These are phyloP conservation scores for Nadsonia commutata DNA, from an alignment of 1,139 yeast genomes.

Conservation along the genomic window DNA sequence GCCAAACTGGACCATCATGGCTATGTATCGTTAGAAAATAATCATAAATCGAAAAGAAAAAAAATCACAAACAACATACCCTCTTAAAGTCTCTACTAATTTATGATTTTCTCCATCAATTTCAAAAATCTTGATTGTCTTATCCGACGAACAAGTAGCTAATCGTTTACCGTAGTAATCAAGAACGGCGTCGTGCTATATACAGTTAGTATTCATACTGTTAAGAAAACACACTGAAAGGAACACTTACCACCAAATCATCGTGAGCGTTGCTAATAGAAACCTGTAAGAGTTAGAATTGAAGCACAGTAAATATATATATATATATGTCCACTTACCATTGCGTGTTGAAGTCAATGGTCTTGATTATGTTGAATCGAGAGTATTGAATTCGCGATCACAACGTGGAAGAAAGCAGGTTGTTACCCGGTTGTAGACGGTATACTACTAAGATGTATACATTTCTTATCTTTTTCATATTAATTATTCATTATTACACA, in stretches of 20 bases:
- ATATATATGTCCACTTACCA: no score
- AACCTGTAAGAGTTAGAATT: conserved; percentile 16
- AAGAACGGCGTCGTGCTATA: conserved; percentile 77
- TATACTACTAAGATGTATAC: no score
- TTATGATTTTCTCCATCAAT: conserved; percentile 64
- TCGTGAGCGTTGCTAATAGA: conserved; percentile 28
- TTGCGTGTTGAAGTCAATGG: no score
- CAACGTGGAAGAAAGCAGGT: no score
- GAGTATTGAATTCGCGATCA: no score
- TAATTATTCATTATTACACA: no score
- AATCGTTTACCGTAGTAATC: conserved; percentile 92
- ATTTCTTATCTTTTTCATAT: no score
- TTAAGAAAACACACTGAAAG: neutral
- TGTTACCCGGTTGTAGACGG: no score
- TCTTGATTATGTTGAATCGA: no score
- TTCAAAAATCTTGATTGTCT: conserved; percentile 83
- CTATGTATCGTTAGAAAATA: conserved; percentile 10
- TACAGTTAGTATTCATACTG: neutral
- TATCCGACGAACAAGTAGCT: conserved; percentile 93
- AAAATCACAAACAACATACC: no score
- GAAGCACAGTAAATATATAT: no score
- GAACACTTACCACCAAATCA: conserved; percentile 44
- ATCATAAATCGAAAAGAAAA: neutral
- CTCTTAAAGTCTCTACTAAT: conserved; percentile 62
- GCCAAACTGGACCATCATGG: conserved; percentile 99